These are phyloP conservation scores for Leptographium radiaticola DNA, from an alignment of 2,329 filamentous ascomycete genomes.

Conservation along the genomic window DNA sequence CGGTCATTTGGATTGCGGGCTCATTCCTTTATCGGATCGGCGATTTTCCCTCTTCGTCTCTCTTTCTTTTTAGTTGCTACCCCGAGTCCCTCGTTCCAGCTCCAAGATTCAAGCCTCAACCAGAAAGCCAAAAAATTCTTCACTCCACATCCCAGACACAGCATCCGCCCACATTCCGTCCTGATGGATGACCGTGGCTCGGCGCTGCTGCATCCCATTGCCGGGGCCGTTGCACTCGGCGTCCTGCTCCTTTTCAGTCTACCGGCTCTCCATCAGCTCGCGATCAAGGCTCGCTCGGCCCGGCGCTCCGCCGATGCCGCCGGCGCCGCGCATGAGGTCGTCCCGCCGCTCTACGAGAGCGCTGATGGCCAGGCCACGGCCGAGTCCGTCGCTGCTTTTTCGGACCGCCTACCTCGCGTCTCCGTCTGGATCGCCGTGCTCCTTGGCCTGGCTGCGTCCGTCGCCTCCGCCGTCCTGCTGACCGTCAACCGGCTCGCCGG, in stretches of 20 bases:
- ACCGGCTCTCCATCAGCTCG: slow-evolving; percentile 11
- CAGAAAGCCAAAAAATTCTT: no score
- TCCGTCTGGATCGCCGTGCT: slow-evolving; percentile 14
- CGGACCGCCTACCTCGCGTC: slow-evolving; percentile 16
- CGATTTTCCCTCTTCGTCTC: no score
- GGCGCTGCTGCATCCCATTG: slow-evolving; percentile 4
- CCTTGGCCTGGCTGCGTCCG: slow-evolving; percentile 15
- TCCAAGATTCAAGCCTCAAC: no score
- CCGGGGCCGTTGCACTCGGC: slow-evolving; percentile 9
- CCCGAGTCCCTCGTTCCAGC: no score
- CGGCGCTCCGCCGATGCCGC: not conserved
- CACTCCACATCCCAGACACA: not conserved
- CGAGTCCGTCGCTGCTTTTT: slow-evolving; percentile 18
- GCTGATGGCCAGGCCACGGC: slow-evolving; percentile 20
- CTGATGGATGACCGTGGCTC: slow-evolving; percentile 4
- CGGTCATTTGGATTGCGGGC: no score
- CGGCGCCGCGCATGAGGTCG: slow-evolving; percentile 9
- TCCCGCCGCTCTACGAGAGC: slow-evolving; percentile 18
- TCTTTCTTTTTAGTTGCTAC: no score
- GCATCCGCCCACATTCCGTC: not conserved
- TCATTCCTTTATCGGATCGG: no score
- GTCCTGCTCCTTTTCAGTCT: slow-evolving; percentile 9
- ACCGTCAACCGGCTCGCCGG: not conserved
- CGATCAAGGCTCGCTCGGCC: slow-evolving; percentile 6
- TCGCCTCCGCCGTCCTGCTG: slow-evolving; percentile 13